phyloP scores from a whole-genome alignment of 805 yeast species.

The Metschnikowia lochheadii region DNA sequence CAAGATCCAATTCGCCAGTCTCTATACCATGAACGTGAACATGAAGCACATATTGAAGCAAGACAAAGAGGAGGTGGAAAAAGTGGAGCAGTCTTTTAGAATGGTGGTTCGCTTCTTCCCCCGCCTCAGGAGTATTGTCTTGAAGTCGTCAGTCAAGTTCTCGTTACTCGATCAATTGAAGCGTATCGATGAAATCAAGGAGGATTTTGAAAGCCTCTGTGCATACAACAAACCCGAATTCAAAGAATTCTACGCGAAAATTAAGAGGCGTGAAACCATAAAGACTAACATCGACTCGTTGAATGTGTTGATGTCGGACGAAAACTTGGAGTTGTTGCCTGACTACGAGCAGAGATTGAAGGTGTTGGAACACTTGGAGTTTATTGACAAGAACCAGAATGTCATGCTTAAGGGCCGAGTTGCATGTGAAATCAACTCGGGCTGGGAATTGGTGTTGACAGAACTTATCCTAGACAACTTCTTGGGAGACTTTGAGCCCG shows the following conservation, averaged over 20 bases:
- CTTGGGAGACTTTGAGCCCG: slow-evolving; percentile 88
- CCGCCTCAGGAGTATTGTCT: slow-evolving; percentile 43
- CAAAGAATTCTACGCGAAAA: slow-evolving; percentile 39
- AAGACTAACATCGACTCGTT: slow-evolving; percentile 50
- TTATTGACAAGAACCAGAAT: slow-evolving; percentile 70
- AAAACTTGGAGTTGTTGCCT: slow-evolving; percentile 84
- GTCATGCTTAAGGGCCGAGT: slow-evolving; percentile 87
- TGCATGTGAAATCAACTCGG: slow-evolving; percentile 87
- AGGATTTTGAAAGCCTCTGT: slow-evolving; percentile 23
- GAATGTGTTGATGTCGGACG: slow-evolving; percentile 69
- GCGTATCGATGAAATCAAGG: slow-evolving; percentile 33
- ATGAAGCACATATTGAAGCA: slow-evolving; percentile 36
- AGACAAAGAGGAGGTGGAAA: slow-evolving; percentile 30
- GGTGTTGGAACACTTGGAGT: slow-evolving; percentile 74
- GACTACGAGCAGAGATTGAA: slow-evolving; percentile 87
- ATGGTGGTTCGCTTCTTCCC: slow-evolving; percentile 34
- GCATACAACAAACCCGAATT: slow-evolving; percentile 42
- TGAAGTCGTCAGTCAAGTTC: slow-evolving; percentile 30
- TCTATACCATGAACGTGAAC: slow-evolving; percentile 30
- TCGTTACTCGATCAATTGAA: slow-evolving; percentile 34
- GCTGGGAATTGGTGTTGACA: slow-evolving; percentile 86
- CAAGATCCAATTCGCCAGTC: slow-evolving; percentile 43
- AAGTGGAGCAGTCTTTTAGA: slow-evolving; percentile 33
- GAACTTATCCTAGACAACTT: slow-evolving; percentile 89
- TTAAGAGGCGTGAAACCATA: slow-evolving; percentile 44